Evolutionary conservation across 257 asterid species (phyloP).

Genomic region (Linaria vulgaris): DNA sequence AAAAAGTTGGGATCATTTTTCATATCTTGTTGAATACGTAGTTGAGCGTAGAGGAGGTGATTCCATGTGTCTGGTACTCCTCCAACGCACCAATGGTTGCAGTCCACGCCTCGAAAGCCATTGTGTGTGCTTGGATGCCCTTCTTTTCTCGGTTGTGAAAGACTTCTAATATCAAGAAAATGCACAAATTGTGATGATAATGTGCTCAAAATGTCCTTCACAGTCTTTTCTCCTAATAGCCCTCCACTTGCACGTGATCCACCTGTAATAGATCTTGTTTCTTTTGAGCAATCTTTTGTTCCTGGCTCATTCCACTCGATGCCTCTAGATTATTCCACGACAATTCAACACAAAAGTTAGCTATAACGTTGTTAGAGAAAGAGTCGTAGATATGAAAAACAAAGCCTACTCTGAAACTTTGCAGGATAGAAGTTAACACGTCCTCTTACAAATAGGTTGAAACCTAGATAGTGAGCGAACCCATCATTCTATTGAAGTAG

Average conservation of each 20-base stretch:
- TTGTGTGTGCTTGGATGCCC: constrained; percentile 59
- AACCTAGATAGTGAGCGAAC: no score
- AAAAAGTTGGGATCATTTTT: background rate
- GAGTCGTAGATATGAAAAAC: no score
- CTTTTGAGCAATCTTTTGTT: background rate
- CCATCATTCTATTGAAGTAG: no score
- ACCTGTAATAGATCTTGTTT: constrained; percentile 1
- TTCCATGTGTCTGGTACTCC: constrained; percentile 96
- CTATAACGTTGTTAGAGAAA: no score
- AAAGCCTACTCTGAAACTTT: no score
- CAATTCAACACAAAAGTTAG: no score
- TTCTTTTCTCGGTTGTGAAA: constrained; percentile 57
- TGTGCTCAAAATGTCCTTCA: background rate
- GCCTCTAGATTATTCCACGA: constrained; percentile 8
- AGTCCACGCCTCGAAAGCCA: constrained; percentile 38
- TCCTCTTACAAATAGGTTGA: no score
- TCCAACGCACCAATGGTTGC: constrained; percentile 84
- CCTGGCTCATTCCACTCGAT: constrained; percentile 13
- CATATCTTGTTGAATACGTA: background rate
- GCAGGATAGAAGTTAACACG: no score
- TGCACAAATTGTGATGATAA: background rate
- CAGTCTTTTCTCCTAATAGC: background rate
- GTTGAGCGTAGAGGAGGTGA: constrained; percentile 45
- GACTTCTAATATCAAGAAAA: constrained; percentile 8
- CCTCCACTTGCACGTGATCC: constrained; percentile 4